Percentiles rank a stretch among this genome's conserved stretches.
phyloP scores from a whole-genome alignment of 2,329 filamentous ascomycete genomes.

The Nemania sp. region DNA sequence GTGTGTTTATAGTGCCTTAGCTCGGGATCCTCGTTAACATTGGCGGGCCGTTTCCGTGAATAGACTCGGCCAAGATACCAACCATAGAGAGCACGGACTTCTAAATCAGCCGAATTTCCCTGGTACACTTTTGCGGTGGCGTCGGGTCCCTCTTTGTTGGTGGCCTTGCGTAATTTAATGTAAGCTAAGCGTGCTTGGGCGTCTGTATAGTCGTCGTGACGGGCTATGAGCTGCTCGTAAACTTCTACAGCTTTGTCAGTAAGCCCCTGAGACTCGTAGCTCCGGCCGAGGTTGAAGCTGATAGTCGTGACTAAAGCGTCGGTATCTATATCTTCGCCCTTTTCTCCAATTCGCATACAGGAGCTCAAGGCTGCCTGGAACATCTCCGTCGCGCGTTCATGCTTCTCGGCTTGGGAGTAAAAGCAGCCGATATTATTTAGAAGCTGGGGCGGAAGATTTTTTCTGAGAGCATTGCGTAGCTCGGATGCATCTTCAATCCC shows the following conservation, averaged over 20 bases:
- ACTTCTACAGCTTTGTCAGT: conserved; percentile 86
- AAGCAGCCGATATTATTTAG: conserved; percentile 99
- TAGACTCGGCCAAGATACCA: conserved; percentile 90
- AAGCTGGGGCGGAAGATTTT: conserved; percentile 86
- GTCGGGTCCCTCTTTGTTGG: conserved; percentile 87
- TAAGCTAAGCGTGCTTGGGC: conserved; percentile 90
- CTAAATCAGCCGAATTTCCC: conserved; percentile 84
- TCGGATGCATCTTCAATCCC: conserved; percentile 71
- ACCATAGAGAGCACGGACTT: conserved; percentile 91
- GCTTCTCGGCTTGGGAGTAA: conserved; percentile 87
- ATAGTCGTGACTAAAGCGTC: conserved; percentile 96
- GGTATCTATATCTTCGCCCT: conserved; percentile 80
- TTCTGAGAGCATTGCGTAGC: conserved; percentile 73
- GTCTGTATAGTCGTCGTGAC: conserved; percentile 93
- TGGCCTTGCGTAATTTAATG: conserved; percentile 83
- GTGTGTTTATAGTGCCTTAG: conserved; percentile 97
- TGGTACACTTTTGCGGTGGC: conserved; percentile 88
- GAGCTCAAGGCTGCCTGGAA: conserved; percentile 93
- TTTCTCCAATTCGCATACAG: conserved; percentile 83
- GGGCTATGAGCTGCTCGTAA: conserved; percentile 85
- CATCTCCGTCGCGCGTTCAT: conserved; percentile 81
- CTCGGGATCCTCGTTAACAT: conserved; percentile 89
- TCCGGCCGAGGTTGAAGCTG: conserved; percentile 94
- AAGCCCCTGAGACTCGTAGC: conserved; percentile 87
- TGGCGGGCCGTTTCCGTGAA: conserved; percentile 82